phyloP scores from a whole-genome alignment of 1,284 basidiomycete genomes.

The Leucocoprinus gongylophorus region DNA sequence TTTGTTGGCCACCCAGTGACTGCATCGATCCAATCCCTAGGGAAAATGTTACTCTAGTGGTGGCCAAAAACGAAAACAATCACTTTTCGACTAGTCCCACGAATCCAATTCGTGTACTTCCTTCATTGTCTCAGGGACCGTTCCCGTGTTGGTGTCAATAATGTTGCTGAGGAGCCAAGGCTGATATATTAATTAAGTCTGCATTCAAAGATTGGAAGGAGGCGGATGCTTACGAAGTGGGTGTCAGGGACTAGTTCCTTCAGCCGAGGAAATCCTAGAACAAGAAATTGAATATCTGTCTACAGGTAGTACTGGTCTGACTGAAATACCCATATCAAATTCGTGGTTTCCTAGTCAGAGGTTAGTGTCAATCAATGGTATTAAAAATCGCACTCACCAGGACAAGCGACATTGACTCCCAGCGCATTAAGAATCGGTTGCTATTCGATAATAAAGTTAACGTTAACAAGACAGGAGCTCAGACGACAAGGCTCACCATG shows the following conservation, averaged over 20 bases:
- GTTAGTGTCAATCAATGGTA: neutral
- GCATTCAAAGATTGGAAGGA: neutral
- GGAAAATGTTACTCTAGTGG: neutral
- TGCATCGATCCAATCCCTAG: constrained; percentile 65
- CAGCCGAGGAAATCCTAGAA: neutral
- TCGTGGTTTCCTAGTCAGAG: neutral
- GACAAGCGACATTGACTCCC: constrained; percentile 7
- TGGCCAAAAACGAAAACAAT: neutral
- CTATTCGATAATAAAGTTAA: neutral
- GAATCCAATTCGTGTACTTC: constrained; percentile 49
- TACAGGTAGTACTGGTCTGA: too few species aligned
- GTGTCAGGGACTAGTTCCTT: neutral
- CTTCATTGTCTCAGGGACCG: constrained; percentile 39
- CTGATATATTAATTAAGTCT: constrained; percentile 17
- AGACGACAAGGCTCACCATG: constrained; percentile 11
- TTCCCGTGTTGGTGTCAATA: constrained; percentile 36
- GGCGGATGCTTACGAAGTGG: neutral
- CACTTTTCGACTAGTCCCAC: constrained; percentile 65
- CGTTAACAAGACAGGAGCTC: neutral
- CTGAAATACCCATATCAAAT: constrained; percentile 1
- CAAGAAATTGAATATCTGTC: neutral
- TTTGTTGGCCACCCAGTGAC: constrained; percentile 58
- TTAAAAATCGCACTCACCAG: neutral
- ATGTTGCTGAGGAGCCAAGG: constrained; percentile 56
- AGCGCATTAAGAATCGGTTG: constrained; percentile 10